Evolutionary conservation across 306 rosid species (phyloP).

Genomic region (Cucurbita argyrosperma): DNA sequence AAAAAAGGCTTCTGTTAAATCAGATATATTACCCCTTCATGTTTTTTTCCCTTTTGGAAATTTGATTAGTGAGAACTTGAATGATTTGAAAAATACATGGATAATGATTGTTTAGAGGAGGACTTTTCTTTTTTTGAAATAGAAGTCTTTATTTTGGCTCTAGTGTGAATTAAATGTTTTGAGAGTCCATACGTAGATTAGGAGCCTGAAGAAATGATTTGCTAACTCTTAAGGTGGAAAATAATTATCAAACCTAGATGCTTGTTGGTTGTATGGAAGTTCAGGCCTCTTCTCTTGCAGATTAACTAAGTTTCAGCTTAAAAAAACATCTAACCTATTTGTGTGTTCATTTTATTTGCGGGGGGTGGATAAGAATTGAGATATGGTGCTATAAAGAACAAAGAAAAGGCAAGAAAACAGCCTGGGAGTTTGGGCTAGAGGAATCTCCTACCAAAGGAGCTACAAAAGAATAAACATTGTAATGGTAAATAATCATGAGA

Average conservation of each 20-base stretch:
- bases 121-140: too few relatives aligned
- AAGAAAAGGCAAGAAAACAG: background rate
- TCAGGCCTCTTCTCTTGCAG: background rate
- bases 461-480: background rate
- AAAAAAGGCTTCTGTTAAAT: background rate
- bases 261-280: background rate
- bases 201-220: background rate
- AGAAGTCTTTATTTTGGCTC: too few relatives aligned
- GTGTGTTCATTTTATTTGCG: background rate
- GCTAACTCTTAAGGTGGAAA: background rate
- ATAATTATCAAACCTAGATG: background rate
- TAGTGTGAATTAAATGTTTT: too few relatives aligned
- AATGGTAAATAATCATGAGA: too few relatives aligned
- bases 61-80: too few relatives aligned
- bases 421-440: background rate
- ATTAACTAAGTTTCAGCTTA: background rate
- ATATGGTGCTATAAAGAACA: too few relatives aligned
- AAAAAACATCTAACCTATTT: background rate
- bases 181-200: too few relatives aligned
- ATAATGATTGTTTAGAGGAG: too few relatives aligned
- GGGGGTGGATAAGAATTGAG: too few relatives aligned
- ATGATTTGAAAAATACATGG: too few relatives aligned
- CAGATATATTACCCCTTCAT: too few relatives aligned
- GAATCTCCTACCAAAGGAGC: background rate
- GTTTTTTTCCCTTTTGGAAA: too few relatives aligned